phyloP scores from a whole-genome alignment of 208 protist genomes.

The Balamuthia mandrillaris region DNA sequence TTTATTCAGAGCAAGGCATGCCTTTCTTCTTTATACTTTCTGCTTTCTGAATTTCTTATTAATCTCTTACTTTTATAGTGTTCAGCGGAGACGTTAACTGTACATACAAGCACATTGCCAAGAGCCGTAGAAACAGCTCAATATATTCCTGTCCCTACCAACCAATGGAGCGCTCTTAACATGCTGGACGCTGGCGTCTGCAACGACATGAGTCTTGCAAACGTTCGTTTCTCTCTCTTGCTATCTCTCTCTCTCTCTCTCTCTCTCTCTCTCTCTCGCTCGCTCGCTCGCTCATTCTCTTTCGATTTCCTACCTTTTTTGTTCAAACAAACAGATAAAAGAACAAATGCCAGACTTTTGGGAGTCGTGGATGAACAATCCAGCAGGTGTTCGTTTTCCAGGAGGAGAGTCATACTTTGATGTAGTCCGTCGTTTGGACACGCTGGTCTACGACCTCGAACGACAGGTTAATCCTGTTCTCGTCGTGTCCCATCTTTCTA shows the following conservation, averaged over 20 bases:
- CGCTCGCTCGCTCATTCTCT: too few relatives aligned
- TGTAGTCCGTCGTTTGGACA: background rate
- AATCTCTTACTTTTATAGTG: too few relatives aligned
- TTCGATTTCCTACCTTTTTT: too few relatives aligned
- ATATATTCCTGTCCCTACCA: background rate
- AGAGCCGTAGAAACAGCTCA: background rate
- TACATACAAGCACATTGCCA: constrained; percentile 3
- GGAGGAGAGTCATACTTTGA: constrained; percentile 21
- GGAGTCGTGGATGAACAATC: background rate
- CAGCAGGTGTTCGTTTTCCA: background rate
- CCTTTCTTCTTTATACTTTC: too few relatives aligned
- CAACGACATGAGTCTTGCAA: constrained; percentile 3
- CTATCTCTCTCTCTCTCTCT: too few relatives aligned
- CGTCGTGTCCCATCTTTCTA: constrained; percentile 20
- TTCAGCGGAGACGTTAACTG: too few relatives aligned
- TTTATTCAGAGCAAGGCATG: too few relatives aligned
- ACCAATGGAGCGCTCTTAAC: background rate
- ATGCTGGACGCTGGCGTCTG: constrained; percentile 15
- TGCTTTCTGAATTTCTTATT: too few relatives aligned
- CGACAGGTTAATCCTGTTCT: background rate
- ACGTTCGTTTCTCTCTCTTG: too few relatives aligned
- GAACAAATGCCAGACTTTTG: background rate
- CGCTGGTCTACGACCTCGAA: constrained; percentile 7
- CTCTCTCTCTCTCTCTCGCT: too few relatives aligned
- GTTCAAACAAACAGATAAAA: constrained; percentile 9